Base-by-base conservation (phyloP, 169 alveolate species). In the Plasmodium gaboni region DNA sequence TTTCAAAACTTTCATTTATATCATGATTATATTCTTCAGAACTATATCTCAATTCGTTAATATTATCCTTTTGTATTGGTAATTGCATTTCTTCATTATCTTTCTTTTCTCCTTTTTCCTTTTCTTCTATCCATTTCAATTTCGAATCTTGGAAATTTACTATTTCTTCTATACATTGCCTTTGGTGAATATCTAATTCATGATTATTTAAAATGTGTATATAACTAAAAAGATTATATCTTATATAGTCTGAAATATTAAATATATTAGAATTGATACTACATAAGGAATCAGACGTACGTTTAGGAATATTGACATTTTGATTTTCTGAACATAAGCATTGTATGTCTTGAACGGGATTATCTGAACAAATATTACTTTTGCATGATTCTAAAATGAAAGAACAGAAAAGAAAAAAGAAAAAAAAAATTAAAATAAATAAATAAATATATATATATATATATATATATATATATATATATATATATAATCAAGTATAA, bases 11-110 rank as follows among this genome's bases (percentile, higher is more conserved):
- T 64, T 57, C 46, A 22, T 64, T 76, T 64, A 76, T 76, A 17
- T 76, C 78, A 32, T 76, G 70, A 38, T 64, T 76, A 68, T 50
- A 50, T 76, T 76, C 89, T 46, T 76, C 89, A 0, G 89, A 50
- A 50, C 78, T 76, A 46, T 46, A 48, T n/a, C 4, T 17, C 0
- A 24, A 32, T 15, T 12, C 48, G 32, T 10, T 15, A 13, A 53
- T 50, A 15, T 70, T 59, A 72, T 68, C 12, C 5, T 42, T 50
- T 10, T 26, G 42, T 19, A 19, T 76, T 13, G 15, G 19, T 55
- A 8, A 68, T 9, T 76, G 6, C 24, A 7, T 28, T n/a, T 50
- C n/a, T 15, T 51, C 22, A n/a, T 7, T 32, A 48, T 15, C 26
- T 17, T 59, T 51, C 28, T 65, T 64, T 55, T 55, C 44, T 32